phyloP scores from a whole-genome alignment of 1,139 yeast genomes.

The Arxiozyma bovina region DNA sequence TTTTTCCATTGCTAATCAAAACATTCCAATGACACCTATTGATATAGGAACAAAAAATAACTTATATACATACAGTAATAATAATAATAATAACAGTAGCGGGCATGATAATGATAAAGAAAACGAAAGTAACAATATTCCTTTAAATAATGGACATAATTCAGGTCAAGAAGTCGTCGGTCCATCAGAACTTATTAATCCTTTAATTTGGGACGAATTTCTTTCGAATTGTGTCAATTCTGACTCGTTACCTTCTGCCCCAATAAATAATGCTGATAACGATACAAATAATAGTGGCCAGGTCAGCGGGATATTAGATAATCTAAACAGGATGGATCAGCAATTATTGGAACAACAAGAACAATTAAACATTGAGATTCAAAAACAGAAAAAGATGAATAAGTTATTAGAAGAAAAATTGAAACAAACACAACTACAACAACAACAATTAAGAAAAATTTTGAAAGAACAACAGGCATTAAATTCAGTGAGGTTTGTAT shows the following conservation, averaged over 20 bases:
- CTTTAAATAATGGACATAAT: neutral
- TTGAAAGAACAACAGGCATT: slow-evolving; percentile 5
- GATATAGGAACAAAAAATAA: neutral
- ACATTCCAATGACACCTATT: neutral
- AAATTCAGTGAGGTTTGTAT: neutral
- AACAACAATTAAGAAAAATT: slow-evolving; percentile 11
- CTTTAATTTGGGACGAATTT: neutral
- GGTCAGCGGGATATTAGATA: neutral
- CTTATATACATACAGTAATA: neutral
- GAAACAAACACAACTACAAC: slow-evolving; percentile 13
- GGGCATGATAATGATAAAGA: neutral
- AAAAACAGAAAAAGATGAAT: slow-evolving; percentile 14
- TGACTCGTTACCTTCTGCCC: neutral
- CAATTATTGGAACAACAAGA: slow-evolving; percentile 13
- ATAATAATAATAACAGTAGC: no score
- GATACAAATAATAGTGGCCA: neutral
- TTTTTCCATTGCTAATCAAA: neutral
- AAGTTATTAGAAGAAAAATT: slow-evolving; percentile 11
- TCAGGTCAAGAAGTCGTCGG: neutral
- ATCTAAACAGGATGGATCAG: slow-evolving; percentile 3
- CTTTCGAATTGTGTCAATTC: neutral
- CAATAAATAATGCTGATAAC: neutral
- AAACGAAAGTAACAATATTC: neutral
- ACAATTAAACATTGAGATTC: slow-evolving; percentile 12
- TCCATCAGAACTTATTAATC: neutral